Evolutionary conservation across 2,329 filamentous ascomycete species (phyloP).

Genomic region (Fusarium sp.): DNA sequence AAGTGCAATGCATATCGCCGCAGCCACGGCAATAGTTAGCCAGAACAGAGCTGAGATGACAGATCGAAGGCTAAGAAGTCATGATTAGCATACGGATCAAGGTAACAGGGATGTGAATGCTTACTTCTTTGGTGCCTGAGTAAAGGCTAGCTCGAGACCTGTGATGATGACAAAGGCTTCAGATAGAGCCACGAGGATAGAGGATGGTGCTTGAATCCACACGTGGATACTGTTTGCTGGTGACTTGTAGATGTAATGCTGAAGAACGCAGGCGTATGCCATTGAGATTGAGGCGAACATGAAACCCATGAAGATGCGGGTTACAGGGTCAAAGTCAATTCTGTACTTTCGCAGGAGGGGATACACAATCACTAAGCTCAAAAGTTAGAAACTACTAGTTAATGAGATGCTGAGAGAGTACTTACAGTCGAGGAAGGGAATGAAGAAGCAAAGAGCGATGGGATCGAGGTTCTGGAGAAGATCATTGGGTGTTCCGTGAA

Average conservation of each 20-base stretch:
- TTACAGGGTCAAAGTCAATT: neutral
- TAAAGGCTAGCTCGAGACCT: constrained; percentile 8
- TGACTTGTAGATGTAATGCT: constrained; percentile 5
- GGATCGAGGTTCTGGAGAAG: neutral
- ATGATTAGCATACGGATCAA: neutral
- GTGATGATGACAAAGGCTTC: constrained; percentile 9
- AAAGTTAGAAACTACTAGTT: rapidly evolving
- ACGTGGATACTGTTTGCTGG: constrained; percentile 7
- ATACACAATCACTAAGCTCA: neutral
- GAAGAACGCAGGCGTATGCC: neutral
- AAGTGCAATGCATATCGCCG: constrained; percentile 1
- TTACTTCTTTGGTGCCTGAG: constrained; percentile 4
- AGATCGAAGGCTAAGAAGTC: neutral
- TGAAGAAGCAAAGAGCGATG: constrained; percentile 1
- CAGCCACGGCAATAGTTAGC: constrained; percentile 2
- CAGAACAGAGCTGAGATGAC: constrained; percentile 13
- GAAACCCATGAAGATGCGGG: constrained; percentile 8
- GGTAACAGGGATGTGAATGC: rapidly evolving
- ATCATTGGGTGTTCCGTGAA: constrained; percentile 1
- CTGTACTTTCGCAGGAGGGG: neutral
- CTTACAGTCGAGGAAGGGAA: constrained; percentile 8
- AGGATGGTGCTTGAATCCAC: neutral
- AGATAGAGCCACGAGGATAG: neutral
- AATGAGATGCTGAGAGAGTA: rapidly evolving
- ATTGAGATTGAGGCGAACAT: constrained; percentile 11